These are phyloP conservation scores for Podospora pseudopauciseta DNA, from an alignment of 495 filamentous ascomycete species.

Conservation along the genomic window DNA sequence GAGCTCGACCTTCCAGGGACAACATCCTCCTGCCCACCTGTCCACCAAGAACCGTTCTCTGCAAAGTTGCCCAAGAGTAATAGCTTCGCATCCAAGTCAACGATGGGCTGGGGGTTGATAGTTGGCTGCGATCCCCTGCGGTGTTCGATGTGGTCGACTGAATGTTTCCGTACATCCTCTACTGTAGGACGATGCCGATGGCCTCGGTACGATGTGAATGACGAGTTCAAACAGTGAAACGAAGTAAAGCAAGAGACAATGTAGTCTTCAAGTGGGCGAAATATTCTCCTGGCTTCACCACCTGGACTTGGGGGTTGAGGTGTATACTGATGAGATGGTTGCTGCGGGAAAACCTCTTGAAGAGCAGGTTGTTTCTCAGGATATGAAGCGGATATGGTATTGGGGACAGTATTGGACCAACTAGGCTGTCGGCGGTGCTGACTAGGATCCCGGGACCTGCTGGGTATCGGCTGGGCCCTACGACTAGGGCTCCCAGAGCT, in stretches of 20 bases:
- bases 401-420: slow-evolving; percentile 21
- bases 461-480: not conserved
- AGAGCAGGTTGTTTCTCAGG: slow-evolving; percentile 33
- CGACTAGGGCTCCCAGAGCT: not conserved
- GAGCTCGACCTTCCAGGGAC: slow-evolving; percentile 34
- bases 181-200: slow-evolving; percentile 8
- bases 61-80: slow-evolving; percentile 74
- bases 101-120: slow-evolving; percentile 33
- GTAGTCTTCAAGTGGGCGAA: slow-evolving; percentile 73
- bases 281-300: slow-evolving; percentile 47
- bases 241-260: slow-evolving; percentile 64
- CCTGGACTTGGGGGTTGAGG: slow-evolving; percentile 24
- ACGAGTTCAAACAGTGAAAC: slow-evolving; percentile 67
- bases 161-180: slow-evolving; percentile 19
- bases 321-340: slow-evolving; percentile 11
- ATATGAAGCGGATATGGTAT: slow-evolving; percentile 41
- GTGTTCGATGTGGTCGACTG: slow-evolving; percentile 16
- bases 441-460: slow-evolving; percentile 6
- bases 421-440: slow-evolving; percentile 34
- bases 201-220: slow-evolving; percentile 54
- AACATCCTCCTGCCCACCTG: slow-evolving; percentile 50
- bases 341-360: slow-evolving; percentile 6
- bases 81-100: slow-evolving; percentile 68
- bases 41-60: slow-evolving; percentile 86
- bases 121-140: slow-evolving; percentile 27